phyloP scores from a whole-genome alignment of 2,329 filamentous ascomycete species.

The Stagonosporopsis rhizophila region DNA sequence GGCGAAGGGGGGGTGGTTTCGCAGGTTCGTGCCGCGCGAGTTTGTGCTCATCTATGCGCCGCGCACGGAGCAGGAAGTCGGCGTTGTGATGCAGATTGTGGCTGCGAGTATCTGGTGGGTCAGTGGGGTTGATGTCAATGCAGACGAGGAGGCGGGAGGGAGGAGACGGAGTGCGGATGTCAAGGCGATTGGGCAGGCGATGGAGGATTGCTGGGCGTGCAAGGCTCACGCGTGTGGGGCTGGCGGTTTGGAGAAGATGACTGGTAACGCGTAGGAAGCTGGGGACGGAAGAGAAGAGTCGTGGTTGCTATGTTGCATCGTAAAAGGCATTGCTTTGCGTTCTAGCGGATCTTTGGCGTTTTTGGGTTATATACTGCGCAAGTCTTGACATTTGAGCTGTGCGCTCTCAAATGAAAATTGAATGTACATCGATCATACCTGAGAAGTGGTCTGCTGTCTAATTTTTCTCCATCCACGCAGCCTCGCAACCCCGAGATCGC shows the following conservation, averaged over 20 bases:
- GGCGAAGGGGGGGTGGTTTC: slow-evolving; percentile 70
- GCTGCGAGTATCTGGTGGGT: slow-evolving; percentile 77
- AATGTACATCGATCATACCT: slow-evolving; percentile 5
- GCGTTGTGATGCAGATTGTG: slow-evolving; percentile 72
- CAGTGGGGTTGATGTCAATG: slow-evolving; percentile 48
- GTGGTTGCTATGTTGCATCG: neutral
- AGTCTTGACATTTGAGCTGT: neutral
- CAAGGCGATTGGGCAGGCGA: slow-evolving; percentile 28
- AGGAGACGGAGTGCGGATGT: slow-evolving; percentile 35
- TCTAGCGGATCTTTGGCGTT: slow-evolving; percentile 11
- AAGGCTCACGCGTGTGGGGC: slow-evolving; percentile 34
- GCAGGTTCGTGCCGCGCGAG: slow-evolving; percentile 72
- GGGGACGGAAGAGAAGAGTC: neutral
- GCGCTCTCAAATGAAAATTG: neutral
- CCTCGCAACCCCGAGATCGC: neutral
- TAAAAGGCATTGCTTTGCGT: slow-evolving; percentile 8
- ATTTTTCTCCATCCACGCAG: neutral
- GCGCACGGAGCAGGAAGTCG: slow-evolving; percentile 70
- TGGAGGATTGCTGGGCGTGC: slow-evolving; percentile 38
- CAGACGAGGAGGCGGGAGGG: slow-evolving; percentile 19
- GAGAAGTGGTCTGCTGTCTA: neutral
- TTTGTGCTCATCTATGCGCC: slow-evolving; percentile 88
- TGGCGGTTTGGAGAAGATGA: slow-evolving; percentile 36
- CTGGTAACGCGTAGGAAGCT: slow-evolving; percentile 28
- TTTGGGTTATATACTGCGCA: neutral